Evolutionary conservation across 2,329 filamentous ascomycete genomes (phyloP), one percentile per base, ranked within the genome.

Genomic region (Endothia cerciana): DNA sequence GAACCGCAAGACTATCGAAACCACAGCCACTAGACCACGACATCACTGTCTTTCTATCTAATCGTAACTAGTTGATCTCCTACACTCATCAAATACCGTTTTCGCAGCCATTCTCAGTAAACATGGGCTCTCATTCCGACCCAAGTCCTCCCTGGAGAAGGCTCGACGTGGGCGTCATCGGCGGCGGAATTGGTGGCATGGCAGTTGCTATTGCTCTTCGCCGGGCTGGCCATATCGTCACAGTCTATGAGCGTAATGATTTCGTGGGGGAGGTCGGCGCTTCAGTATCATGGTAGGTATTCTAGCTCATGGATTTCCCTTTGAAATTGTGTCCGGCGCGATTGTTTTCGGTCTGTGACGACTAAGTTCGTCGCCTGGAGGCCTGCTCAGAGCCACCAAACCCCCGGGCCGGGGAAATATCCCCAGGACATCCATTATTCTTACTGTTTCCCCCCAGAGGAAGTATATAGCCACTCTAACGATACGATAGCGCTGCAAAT

Each of bases 251-350:
- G 73, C 84, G 84, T 45, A 81, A 83, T 41, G 87, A 91, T 73
- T 91, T 87, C 70, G 87, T 83, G 0, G 87, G 88, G 17, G 89
- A 91, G 73, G 88, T 89, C 0, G 89, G 89, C 15, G 87, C 87
- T 0, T 89, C 88, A 0, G 83, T 90, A 0, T 88, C 85, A 0
- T 91, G 47, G 47, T 51, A 30, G 28, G 47, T 17, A 11, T 22
- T n/a, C 17, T 11, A 49, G 3, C 22, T 4, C 45, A 17, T 4
- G 3, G n/a, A 49, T 15, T 22, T 22, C 25, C 11, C 25, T 49
- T 11, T 11, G 7, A 4, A 11, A 49, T n/a, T 25, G 25, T 25
- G 22, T 49, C n/a, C 6, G 22, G 13, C 10, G 45, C n/a, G 10
- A 13, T 13, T 25, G 7, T n/a, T 25, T n/a, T 49, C 33, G 22